Base-by-base conservation (phyloP, 352 stramenopile species). In the Phytophthora sp. region DNA sequence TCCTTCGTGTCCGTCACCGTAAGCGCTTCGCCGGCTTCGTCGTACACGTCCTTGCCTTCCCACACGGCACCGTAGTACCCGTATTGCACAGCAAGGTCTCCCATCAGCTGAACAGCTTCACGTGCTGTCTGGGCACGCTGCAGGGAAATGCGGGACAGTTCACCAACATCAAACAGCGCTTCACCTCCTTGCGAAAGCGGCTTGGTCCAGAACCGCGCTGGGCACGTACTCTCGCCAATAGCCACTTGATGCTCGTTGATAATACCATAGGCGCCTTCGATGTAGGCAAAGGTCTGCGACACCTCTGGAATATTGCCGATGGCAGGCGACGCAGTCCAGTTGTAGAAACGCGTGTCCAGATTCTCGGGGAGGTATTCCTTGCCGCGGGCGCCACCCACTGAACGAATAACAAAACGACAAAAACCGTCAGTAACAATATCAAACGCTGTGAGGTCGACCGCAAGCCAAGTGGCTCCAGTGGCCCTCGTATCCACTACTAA, bases 31-130 rank as follows among this genome's bases (percentile, higher is more conserved):
- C 87, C 92, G 27, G 82, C 90, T 58, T 97, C 90, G 50, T 81
- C 77, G 51, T 82, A 83, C 23, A 82, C 71, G 41, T 44, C 54
- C 0, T 80, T 64, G 7, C 77, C 78, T 66, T 97, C 89, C 86
- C 86, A 97, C 33, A 81, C 74, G 42, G 85, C 91, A 41, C 93
- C 94, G 63, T 98, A 98, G 82, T 97, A 99, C 26, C 95, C 95
- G 75, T 98, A 87, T 69, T 96, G 39, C 18, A 93, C 86, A 0
- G 88, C 96, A 9, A 99, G 77, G n/a, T 96, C 80, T 58, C 96
- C 96, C 93, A 99, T 99, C 45, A 98, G 74, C 68, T 93, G 67
- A 45, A 96, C 84, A 18, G 93, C 79, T 62, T 91, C 80, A 44
- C 84, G 80, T 7, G 94, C 92, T 4, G 88, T 96, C 31, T 66